Evolutionary conservation across 2,329 filamentous ascomycete genomes (phyloP).

Genomic region (Emmonsiellopsis sp.): DNA sequence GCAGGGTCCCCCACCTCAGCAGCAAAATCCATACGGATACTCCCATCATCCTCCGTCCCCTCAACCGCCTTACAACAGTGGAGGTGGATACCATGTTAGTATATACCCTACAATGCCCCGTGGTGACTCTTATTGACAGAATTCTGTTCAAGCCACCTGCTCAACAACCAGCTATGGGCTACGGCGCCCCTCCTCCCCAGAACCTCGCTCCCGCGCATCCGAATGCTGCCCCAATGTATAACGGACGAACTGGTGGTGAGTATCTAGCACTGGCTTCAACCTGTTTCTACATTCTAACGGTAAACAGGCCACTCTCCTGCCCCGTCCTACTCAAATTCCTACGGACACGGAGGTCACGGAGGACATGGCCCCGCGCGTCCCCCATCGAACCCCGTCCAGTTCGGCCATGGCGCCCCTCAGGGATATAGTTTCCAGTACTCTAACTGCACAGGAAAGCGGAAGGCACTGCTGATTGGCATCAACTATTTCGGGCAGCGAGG

Average conservation of each 20-base stretch:
- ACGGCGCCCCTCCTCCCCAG: slow-evolving; percentile 19
- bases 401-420: slow-evolving; percentile 70
- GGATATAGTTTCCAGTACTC: slow-evolving; percentile 85
- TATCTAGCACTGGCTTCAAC: not conserved
- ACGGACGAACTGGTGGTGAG: slow-evolving; percentile 30
- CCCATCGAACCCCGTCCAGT: slow-evolving; percentile 57
- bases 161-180: slow-evolving; percentile 12
- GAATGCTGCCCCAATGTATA: slow-evolving; percentile 28
- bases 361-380: slow-evolving; percentile 49
- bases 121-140: not conserved
- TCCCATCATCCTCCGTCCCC: slow-evolving; percentile 35
- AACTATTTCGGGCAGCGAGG: slow-evolving; percentile 93
- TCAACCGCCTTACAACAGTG: slow-evolving; percentile 22
- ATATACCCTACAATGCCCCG: not conserved
- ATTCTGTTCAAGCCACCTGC: not conserved
- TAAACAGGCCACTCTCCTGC: slow-evolving; percentile 11
- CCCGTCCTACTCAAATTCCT: slow-evolving; percentile 43
- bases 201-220: slow-evolving; percentile 24
- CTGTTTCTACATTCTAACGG: not conserved
- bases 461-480: slow-evolving; percentile 86
- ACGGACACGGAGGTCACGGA: slow-evolving; percentile 42
- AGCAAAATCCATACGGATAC: slow-evolving; percentile 29
- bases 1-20: slow-evolving; percentile 25
- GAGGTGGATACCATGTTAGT: slow-evolving; percentile 29
- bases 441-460: slow-evolving; percentile 76